Evolutionary conservation across 371 early-diverging fungal genomes (phyloP).

Genomic region (Syncephalastrum sp.): DNA sequence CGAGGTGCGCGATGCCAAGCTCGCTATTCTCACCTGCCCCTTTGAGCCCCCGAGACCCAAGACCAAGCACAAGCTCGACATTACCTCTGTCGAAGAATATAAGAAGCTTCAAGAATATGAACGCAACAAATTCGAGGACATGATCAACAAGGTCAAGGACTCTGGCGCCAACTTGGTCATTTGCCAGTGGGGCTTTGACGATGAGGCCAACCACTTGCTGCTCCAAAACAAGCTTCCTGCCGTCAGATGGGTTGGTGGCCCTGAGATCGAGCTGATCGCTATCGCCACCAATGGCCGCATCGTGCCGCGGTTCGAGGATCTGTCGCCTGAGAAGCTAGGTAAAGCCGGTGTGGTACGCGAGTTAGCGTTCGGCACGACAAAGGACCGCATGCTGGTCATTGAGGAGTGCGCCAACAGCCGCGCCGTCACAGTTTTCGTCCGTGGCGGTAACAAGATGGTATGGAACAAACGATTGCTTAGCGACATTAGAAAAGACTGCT

Average conservation of each 20-base stretch:
- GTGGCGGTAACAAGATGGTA: conserved; percentile 99
- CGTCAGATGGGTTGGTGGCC: conserved; percentile 99
- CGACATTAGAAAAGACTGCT: neutral
- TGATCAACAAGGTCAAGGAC: conserved; percentile 97
- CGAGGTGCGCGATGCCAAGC: conserved; percentile 93
- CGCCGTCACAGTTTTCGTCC: conserved; percentile 98
- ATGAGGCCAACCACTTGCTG: conserved; percentile 99
- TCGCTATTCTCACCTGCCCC: conserved; percentile 99
- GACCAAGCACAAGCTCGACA: conserved; percentile 99
- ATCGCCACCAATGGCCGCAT: conserved; percentile 99
- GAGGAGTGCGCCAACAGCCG: conserved; percentile 98
- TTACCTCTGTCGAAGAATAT: conserved; percentile 97
- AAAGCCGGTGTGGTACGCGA: conserved; percentile 94
- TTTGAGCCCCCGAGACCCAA: conserved; percentile 99
- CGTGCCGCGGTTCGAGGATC: conserved; percentile 99
- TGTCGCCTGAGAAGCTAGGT: conserved; percentile 91
- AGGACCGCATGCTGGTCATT: conserved; percentile 98
- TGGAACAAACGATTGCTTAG: neutral
- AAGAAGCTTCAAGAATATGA: conserved; percentile 96
- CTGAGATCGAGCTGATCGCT: conserved; percentile 98
- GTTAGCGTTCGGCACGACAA: conserved; percentile 96
- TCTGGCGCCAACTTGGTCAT: conserved; percentile 98
- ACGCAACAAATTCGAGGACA: conserved; percentile 92
- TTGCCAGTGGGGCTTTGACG: conserved; percentile 99
- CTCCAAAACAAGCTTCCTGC: conserved; percentile 98